A percentile compares a stretch with the other conserved stretches of the same genome.
phyloP scores from a whole-genome alignment of 1,284 basidiomycete genomes.

The Sporisorium scitamineum region DNA sequence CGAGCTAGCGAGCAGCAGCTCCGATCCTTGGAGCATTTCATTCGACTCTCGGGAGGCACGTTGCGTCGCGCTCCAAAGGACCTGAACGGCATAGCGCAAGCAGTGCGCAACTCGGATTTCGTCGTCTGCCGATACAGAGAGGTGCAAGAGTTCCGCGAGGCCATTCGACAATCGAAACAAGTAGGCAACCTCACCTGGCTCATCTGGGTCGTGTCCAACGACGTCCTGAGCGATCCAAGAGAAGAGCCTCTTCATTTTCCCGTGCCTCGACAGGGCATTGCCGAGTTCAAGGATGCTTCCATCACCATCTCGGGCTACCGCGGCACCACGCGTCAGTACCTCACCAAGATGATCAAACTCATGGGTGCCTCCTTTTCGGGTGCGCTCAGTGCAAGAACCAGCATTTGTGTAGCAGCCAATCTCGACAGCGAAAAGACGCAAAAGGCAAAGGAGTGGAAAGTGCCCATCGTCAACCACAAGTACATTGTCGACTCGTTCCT shows the following conservation, averaged over 20 bases:
- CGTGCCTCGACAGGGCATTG: constrained; percentile 71
- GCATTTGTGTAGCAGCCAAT: constrained; percentile 84
- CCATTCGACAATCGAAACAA: constrained; percentile 75
- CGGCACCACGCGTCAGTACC: constrained; percentile 82
- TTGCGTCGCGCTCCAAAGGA: constrained; percentile 39
- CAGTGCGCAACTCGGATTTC: constrained; percentile 74
- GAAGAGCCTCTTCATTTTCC: constrained; percentile 77
- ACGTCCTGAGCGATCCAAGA: constrained; percentile 76
- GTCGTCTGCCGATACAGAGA: constrained; percentile 78
- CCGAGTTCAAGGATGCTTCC: constrained; percentile 72
- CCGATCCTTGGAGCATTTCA: constrained; percentile 69
- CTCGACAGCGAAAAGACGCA: constrained; percentile 80
- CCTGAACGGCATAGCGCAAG: constrained; percentile 46
- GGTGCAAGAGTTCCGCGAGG: constrained; percentile 80
- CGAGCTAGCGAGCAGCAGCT: constrained; percentile 63
- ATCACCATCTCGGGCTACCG: constrained; percentile 90
- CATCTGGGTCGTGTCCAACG: constrained; percentile 79
- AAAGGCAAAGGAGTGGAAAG: constrained; percentile 81
- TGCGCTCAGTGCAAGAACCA: constrained; percentile 78
- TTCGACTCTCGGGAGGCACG: constrained; percentile 34
- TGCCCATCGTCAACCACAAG: constrained; percentile 85
- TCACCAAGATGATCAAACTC: constrained; percentile 81
- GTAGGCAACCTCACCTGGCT: constrained; percentile 85
- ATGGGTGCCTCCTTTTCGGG: constrained; percentile 85
- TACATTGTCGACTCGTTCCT: constrained; percentile 89